phyloP scores from a whole-genome alignment of 2,329 filamentous ascomycete genomes.

The Venturia carpophila region DNA sequence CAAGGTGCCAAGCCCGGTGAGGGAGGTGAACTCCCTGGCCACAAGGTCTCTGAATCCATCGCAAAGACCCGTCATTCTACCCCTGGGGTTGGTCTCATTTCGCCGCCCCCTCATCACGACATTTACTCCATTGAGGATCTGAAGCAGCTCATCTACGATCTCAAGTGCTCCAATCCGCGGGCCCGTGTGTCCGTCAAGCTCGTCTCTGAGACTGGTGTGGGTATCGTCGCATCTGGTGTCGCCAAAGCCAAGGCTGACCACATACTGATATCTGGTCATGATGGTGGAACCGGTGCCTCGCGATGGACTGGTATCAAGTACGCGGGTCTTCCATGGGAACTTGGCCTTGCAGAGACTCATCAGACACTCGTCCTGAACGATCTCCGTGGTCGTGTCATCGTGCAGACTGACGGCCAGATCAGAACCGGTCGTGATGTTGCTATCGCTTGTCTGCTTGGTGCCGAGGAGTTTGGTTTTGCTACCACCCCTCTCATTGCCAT shows the following conservation, averaged over 20 bases:
- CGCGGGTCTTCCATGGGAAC: slow-evolving; percentile 90
- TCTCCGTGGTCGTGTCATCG: slow-evolving; percentile 86
- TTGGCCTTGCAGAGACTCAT: slow-evolving; percentile 94
- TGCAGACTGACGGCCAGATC: slow-evolving; percentile 92
- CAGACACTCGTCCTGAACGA: slow-evolving; percentile 95
- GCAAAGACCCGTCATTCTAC: slow-evolving; percentile 93
- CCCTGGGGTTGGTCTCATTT: slow-evolving; percentile 91
- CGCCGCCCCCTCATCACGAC: slow-evolving; percentile 91
- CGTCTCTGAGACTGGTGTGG: slow-evolving; percentile 93
- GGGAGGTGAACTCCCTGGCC: slow-evolving; percentile 90
- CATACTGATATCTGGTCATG: slow-evolving; percentile 92
- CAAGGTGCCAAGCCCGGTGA: slow-evolving; percentile 97
- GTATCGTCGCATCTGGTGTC: slow-evolving; percentile 94
- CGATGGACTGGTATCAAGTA: slow-evolving; percentile 99
- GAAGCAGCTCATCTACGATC: slow-evolving; percentile 95
- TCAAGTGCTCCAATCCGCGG: slow-evolving; percentile 92
- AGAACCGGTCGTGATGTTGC: slow-evolving; percentile 89
- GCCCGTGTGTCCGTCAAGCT: slow-evolving; percentile 93
- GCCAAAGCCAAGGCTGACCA: slow-evolving; percentile 97
- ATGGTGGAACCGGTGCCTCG: slow-evolving; percentile 93
- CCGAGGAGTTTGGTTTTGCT: slow-evolving; percentile 97
- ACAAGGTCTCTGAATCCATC: slow-evolving; percentile 93
- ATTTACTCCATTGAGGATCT: slow-evolving; percentile 98
- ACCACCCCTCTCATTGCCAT: slow-evolving; percentile 92
- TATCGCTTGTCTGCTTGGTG: slow-evolving; percentile 87